These are phyloP conservation scores for Penicillium palitans DNA, from an alignment of 2,329 filamentous ascomycete species.

Conservation along the genomic window DNA sequence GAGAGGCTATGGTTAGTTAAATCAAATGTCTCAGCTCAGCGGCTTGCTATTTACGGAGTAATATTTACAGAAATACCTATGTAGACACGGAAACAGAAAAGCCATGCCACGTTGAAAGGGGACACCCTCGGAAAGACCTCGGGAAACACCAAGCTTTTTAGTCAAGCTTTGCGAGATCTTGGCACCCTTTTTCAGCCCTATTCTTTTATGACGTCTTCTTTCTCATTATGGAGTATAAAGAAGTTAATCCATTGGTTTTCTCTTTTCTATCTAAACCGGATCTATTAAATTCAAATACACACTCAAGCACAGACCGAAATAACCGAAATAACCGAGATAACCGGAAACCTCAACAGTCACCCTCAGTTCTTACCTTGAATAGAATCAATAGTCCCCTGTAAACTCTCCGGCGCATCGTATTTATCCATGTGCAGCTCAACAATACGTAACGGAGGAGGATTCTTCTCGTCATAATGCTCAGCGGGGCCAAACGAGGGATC, in stretches of 20 bases:
- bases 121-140: too few species aligned
- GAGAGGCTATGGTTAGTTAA: background rate
- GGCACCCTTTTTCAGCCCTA: slow-evolving; percentile 9
- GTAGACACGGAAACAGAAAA: background rate
- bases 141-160: slow-evolving; percentile 8
- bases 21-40: too few species aligned
- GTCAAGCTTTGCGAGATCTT: slow-evolving; percentile 10
- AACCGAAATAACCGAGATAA: background rate
- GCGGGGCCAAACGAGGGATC: slow-evolving; percentile 62
- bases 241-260: too few species aligned
- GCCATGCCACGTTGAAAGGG: background rate
- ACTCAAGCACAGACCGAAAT: background rate
- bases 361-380: background rate
- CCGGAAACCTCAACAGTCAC: background rate
- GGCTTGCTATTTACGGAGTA: too few species aligned
- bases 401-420: slow-evolving; percentile 64
- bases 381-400: background rate
- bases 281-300: background rate
- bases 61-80: too few species aligned
- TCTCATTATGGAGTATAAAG: background rate
- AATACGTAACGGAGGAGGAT: slow-evolving; percentile 56
- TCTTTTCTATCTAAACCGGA: background rate
- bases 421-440: slow-evolving; percentile 77
- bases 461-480: slow-evolving; percentile 10
- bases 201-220: background rate